phyloP scores from a whole-genome alignment of 2,329 filamentous ascomycete species.

The Fusarium caatingaense region DNA sequence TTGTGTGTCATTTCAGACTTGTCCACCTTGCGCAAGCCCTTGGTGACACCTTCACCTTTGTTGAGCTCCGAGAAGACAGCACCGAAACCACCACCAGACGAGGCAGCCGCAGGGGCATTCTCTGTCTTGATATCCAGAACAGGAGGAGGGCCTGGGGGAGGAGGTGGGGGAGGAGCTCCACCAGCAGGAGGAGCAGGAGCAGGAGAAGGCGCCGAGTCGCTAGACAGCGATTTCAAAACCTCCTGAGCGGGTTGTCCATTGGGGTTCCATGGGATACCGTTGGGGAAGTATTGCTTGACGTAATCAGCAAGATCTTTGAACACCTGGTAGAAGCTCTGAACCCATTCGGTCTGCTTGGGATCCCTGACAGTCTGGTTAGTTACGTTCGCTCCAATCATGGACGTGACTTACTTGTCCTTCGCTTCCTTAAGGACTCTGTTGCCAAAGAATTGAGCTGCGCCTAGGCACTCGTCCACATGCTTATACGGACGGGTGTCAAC shows the following conservation, averaged over 20 bases:
- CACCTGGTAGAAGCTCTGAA: constrained; percentile 91
- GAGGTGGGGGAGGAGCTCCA: constrained; percentile 57
- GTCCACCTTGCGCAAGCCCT: constrained; percentile 91
- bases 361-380: constrained; percentile 65
- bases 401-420: constrained; percentile 70
- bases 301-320: constrained; percentile 87
- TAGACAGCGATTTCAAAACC: constrained; percentile 66
- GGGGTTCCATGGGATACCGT: constrained; percentile 88
- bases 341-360: constrained; percentile 84
- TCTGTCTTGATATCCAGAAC: constrained; percentile 69
- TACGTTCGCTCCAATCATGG: background rate
- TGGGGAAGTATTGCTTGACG: constrained; percentile 83
- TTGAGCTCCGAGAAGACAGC: constrained; percentile 95
- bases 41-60: constrained; percentile 87
- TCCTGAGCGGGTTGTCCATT: constrained; percentile 79
- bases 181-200: constrained; percentile 65
- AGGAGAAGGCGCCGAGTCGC: constrained; percentile 53
- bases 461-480: constrained; percentile 84
- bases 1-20: constrained; percentile 98
- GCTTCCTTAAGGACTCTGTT: constrained; percentile 93
- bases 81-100: constrained; percentile 81
- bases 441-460: constrained; percentile 90
- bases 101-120: constrained; percentile 45
- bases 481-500: constrained; percentile 85
- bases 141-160: constrained; percentile 75